These are phyloP conservation scores for Sugiyamaella americana DNA, from an alignment of 805 yeast species.

Conservation along the genomic window DNA sequence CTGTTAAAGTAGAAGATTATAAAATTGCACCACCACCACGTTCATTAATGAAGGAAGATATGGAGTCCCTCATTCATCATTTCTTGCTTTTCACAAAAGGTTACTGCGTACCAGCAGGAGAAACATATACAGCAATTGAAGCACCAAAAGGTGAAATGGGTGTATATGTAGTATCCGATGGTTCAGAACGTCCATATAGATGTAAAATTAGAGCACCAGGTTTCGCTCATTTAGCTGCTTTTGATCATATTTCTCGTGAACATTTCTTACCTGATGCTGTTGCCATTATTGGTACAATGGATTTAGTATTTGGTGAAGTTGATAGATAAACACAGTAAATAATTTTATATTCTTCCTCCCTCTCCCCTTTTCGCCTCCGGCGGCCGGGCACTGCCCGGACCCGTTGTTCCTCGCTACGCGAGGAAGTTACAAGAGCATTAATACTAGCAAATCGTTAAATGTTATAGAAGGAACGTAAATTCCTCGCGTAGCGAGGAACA, in stretches of 20 bases:
- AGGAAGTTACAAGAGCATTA: too few relatives aligned
- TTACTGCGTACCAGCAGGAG: slow-evolving; percentile 83
- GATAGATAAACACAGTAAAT: slow-evolving; percentile 51
- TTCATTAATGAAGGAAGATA: slow-evolving; percentile 77
- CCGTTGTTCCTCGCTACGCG: neutral
- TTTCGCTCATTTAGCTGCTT: slow-evolving; percentile 82
- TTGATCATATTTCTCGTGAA: slow-evolving; percentile 81
- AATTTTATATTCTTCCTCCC: neutral
- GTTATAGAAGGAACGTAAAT: too few relatives aligned
- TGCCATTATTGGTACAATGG: slow-evolving; percentile 93
- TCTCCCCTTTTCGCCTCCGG: neutral
- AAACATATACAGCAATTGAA: slow-evolving; percentile 85
- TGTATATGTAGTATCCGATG: slow-evolving; percentile 82
- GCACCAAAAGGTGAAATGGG: slow-evolving; percentile 97
- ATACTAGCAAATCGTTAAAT: too few relatives aligned
- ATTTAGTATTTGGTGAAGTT: slow-evolving; percentile 89
- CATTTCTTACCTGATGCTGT: slow-evolving; percentile 87
- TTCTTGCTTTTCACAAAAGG: slow-evolving; percentile 85
- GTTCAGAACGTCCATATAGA: slow-evolving; percentile 84
- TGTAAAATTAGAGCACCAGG: slow-evolving; percentile 95
- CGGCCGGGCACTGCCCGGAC: neutral
- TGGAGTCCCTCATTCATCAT: slow-evolving; percentile 89
- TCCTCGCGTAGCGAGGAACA: neutral
- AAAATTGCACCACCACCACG: slow-evolving; percentile 81
- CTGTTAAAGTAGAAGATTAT: slow-evolving; percentile 85